These are phyloP conservation scores for Lunularia cruciata DNA, from an alignment of 225 moss, liverwort and hornwort species.

Conservation along the genomic window DNA sequence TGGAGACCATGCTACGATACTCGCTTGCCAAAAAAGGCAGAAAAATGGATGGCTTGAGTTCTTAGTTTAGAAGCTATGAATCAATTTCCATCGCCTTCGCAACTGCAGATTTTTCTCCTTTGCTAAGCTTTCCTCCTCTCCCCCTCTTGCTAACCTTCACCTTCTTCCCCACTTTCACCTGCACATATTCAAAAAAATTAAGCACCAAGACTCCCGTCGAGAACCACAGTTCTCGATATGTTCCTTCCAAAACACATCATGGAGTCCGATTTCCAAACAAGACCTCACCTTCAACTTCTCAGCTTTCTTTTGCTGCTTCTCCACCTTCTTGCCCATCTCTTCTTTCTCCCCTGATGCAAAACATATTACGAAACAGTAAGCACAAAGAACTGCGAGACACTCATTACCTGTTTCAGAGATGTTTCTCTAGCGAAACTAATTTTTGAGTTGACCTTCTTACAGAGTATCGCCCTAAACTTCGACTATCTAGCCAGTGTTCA, in stretches of 20 bases:
- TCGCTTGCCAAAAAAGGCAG: no score
- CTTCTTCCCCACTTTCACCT: conserved; percentile 18
- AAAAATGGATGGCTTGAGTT: neutral
- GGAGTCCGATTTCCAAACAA: no score
- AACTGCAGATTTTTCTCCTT: conserved; percentile 10
- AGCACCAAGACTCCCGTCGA: neutral
- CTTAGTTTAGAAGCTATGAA: neutral
- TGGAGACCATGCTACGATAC: no score
- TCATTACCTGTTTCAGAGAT: no score
- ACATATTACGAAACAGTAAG: neutral
- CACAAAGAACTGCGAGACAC: no score
- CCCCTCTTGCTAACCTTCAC: conserved; percentile 15
- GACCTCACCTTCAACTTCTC: conserved; percentile 16
- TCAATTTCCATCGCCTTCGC: conserved; percentile 14
- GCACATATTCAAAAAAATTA: neutral
- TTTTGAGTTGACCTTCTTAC: no score
- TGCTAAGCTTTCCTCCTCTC: conserved; percentile 6
- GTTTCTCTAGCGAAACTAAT: no score
- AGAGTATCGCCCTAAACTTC: no score
- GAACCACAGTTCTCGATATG: neutral
- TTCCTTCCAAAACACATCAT: neutral
- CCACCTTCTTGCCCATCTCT: conserved; percentile 9
- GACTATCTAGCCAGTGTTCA: no score
- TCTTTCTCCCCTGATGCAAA: conserved; percentile 20
- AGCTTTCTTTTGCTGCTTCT: conserved; percentile 8